Percentiles rank a stretch among this genome's conserved stretches.
These are phyloP conservation scores for Cryptosporidium meleagridis DNA, from an alignment of 169 alveolate genomes.

Conservation along the genomic window DNA sequence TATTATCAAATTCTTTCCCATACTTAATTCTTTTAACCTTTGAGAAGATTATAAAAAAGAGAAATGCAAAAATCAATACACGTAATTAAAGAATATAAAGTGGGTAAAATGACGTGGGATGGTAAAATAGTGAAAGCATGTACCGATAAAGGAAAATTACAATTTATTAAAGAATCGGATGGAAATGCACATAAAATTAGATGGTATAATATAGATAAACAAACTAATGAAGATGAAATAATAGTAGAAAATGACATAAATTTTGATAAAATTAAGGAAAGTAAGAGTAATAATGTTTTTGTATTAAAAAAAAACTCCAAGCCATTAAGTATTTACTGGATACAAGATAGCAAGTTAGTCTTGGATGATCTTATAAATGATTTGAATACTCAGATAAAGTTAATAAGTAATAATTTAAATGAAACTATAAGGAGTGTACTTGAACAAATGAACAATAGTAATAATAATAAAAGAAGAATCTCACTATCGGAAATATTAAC, in stretches of 20 bases:
- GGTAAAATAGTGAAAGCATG: slow-evolving; percentile 56
- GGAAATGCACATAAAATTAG: background rate
- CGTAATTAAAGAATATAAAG: slow-evolving; percentile 25
- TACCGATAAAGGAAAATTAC: slow-evolving; percentile 25
- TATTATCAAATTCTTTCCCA: background rate
- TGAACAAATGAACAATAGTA: background rate
- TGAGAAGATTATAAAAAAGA: background rate
- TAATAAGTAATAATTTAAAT: slow-evolving; percentile 3
- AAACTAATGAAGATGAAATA: slow-evolving; percentile 2
- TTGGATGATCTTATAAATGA: slow-evolving; percentile 12
- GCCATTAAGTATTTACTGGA: slow-evolving; percentile 19
- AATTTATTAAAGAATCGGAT: background rate
- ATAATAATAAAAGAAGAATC: background rate
- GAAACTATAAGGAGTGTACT: background rate
- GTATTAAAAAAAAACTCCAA: slow-evolving; percentile 2
- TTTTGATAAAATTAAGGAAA: background rate
- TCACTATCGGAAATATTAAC: slow-evolving; percentile 15
- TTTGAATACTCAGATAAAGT: slow-evolving; percentile 6
- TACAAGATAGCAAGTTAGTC: slow-evolving; percentile 9
- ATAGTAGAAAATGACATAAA: background rate
- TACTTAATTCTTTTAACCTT: background rate
- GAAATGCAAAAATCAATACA: background rate
- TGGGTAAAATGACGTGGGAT: slow-evolving; percentile 64
- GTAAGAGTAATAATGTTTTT: slow-evolving; percentile 43
- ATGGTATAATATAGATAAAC: slow-evolving; percentile 43